Percentiles rank a stretch among this genome's conserved stretches.
These are phyloP conservation scores for Auricularia heimuer DNA, from an alignment of 768 basidiomycete genomes.

Conservation along the genomic window DNA sequence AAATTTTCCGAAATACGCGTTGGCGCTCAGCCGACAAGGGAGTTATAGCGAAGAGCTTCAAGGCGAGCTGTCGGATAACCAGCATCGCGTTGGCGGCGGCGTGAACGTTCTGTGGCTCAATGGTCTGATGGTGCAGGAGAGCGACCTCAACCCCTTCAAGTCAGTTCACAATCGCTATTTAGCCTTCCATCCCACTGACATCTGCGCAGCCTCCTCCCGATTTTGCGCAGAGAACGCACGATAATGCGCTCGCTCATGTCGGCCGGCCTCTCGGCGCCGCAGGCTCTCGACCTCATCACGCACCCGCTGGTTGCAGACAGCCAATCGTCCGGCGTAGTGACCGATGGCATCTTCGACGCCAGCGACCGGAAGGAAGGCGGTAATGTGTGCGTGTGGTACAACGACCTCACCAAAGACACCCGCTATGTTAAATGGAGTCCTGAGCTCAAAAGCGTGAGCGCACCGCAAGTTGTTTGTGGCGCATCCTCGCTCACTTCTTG, in stretches of 20 bases:
- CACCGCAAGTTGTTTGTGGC: too few relatives aligned
- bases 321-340: conserved; percentile 36
- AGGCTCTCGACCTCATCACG: conserved; percentile 67
- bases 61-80: conserved; percentile 50
- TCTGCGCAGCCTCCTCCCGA: conserved; percentile 45
- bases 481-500: conserved; percentile 7
- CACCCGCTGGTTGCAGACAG: conserved; percentile 47
- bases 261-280: conserved; percentile 49
- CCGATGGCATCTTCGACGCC: conserved; percentile 81
- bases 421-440: conserved; percentile 32
- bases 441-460: conserved; percentile 1
- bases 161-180: conserved; percentile 18
- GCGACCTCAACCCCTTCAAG: conserved; percentile 65
- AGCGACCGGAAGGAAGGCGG: conserved; percentile 79
- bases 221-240: conserved; percentile 61
- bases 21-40: conserved; percentile 56
- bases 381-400: conserved; percentile 72
- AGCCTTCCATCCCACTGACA: neutral
- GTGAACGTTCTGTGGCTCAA: conserved; percentile 70
- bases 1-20: conserved; percentile 83
- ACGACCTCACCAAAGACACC: conserved; percentile 79
- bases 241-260: conserved; percentile 48
- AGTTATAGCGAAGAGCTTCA: conserved; percentile 36
- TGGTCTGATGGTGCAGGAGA: conserved; percentile 49
- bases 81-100: conserved; percentile 32